Evolutionary conservation across 148 eudicot species (phyloP).

Genomic region (Nyssa sinensis): DNA sequence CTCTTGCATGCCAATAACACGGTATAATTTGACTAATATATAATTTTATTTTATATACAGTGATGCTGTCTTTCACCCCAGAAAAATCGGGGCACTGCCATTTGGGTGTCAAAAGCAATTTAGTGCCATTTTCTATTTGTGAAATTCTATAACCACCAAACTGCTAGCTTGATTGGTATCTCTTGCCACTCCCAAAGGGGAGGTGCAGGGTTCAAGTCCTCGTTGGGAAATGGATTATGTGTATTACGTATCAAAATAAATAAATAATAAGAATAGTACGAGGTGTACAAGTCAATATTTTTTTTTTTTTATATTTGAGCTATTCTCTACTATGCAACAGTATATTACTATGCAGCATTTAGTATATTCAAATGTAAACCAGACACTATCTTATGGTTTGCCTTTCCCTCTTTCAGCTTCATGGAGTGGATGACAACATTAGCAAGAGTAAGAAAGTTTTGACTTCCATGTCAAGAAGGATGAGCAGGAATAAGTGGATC

Average conservation of each 20-base stretch:
- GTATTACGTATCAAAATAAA: too few relatives aligned
- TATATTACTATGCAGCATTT: too few relatives aligned
- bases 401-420: slow-evolving; percentile 35
- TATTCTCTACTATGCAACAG: neutral
- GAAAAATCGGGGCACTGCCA: neutral
- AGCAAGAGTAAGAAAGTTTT: slow-evolving; percentile 53
- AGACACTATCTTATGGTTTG: neutral
- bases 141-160: too few relatives aligned
- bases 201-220: too few relatives aligned
- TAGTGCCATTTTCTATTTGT: too few relatives aligned
- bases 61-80: neutral
- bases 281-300: too few relatives aligned
- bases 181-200: too few relatives aligned
- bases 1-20: slow-evolving; percentile 53
- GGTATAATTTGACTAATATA: slow-evolving; percentile 20
- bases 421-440: slow-evolving; percentile 54
- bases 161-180: too few relatives aligned
- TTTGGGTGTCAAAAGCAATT: neutral
- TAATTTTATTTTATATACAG: neutral
- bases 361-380: too few relatives aligned
- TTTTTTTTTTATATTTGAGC: neutral
- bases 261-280: too few relatives aligned
- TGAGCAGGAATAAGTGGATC: slow-evolving; percentile 56
- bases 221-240: too few relatives aligned
- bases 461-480: slow-evolving; percentile 55